Conservation (phyloP, 805 yeast genomes). For the Ogataea parapolymorpha region DNA sequence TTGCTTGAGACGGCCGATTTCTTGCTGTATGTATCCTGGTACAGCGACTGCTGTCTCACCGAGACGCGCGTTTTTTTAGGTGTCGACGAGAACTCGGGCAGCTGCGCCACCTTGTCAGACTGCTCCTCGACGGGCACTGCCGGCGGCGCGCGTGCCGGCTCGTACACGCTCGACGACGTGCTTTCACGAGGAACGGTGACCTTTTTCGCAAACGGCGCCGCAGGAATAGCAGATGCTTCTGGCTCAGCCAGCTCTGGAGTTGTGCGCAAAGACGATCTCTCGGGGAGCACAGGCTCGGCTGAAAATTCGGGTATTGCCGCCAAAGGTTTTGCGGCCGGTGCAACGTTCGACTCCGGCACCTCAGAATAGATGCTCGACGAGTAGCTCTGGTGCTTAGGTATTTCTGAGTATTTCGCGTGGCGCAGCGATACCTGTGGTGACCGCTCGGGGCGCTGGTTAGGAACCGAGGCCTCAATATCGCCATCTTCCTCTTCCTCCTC, state of each 20-base stretch:
- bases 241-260: not conserved
- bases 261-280: conserved; percentile 4
- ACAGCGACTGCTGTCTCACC: conserved; percentile 27
- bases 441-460: not conserved
- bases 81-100: not conserved
- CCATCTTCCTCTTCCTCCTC: conserved; percentile 23
- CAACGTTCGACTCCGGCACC: not conserved
- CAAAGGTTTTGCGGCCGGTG: not conserved
- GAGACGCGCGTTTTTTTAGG: conserved; percentile 25
- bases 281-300: conserved; percentile 1
- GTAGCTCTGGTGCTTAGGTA: conserved; percentile 17
- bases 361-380: conserved; percentile 25
- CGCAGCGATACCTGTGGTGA: conserved; percentile 1
- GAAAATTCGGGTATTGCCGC: conserved; percentile 14
- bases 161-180: conserved; percentile 22
- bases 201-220: not conserved
- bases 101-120: not conserved
- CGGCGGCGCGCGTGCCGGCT: conserved; percentile 1
- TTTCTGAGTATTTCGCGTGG: conserved; percentile 4
- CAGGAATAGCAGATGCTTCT: not conserved
- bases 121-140: not conserved
- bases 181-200: conserved; percentile 9
- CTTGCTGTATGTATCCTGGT: conserved; percentile 18
- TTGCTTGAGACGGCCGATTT: conserved; percentile 4
- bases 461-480: not conserved